Evolutionary conservation across 192 early-diverging fungal species (phyloP), one percentile per base, ranked within the genome.

Genomic region (Coemansia sp.): DNA sequence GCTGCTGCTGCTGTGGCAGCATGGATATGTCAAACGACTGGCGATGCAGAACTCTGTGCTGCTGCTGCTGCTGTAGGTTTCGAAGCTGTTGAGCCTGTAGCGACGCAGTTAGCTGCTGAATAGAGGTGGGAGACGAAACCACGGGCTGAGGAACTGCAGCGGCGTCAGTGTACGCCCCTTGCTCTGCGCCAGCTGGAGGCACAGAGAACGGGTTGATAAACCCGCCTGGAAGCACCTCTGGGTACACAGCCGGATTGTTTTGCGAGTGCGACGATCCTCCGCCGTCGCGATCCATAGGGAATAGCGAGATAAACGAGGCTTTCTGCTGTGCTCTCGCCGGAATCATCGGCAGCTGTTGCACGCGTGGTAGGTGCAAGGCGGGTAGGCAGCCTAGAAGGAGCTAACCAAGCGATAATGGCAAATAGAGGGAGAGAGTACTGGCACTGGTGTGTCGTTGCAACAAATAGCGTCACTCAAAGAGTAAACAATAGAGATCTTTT

Each of bases 1-100:
- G 60, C 19, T 29, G 48, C 27, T 36, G 48, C 17, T 40, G 15
- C 21, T 32, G 21, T 7, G 61, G 64, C n/a, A 67, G 50, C 56
- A 57, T 53, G 0, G 71, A 55, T 12, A 63, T 18, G 52, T 74
- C 65, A 34, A 74, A 60, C 15, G 70, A 73, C 56, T 60, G 70
- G n/a, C 70, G 59, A 34, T 67, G 70, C 18, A 56, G 37, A 29
- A 43, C 48, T 48, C 58, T 57, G 3, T 36, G 50, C 3, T 21
- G 46, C 29, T 50, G 29, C 35, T 37, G 37, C 53, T 44, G 58
- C 18, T 53, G 62, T 32, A 43, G 48, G 34, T 56, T 29, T 52
- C 52, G 62, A 50, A 33, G 48, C 35, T 58, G 27, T 19, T 54
- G 33, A 29, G 62, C 46, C 11, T 55, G 44, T 17, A 54, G 17